These are phyloP conservation scores for Gnaphalium uliginosum DNA, from an alignment of 129 eudicot species.

Conservation along the genomic window DNA sequence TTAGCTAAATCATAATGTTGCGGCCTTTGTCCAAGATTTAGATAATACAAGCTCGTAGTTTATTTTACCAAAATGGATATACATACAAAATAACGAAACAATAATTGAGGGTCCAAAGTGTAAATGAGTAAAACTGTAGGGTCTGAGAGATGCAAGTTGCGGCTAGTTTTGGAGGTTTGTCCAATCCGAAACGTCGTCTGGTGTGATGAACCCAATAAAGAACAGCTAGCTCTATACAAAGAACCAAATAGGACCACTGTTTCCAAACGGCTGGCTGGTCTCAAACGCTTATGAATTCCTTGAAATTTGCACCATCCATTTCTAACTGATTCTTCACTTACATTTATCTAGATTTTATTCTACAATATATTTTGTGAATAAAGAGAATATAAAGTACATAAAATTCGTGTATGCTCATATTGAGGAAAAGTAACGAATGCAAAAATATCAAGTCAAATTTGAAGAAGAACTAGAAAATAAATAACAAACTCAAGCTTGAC, in stretches of 20 bases:
- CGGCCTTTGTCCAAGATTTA: no score
- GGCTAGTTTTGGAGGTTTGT: constrained; percentile 28
- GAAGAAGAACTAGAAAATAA: no score
- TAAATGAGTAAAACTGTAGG: constrained; percentile 25
- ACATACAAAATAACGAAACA: not conserved
- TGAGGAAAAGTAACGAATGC: no score
- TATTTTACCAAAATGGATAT: no score
- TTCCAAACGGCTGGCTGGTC: constrained; percentile 17
- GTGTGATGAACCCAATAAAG: constrained; percentile 48
- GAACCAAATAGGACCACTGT: constrained; percentile 43
- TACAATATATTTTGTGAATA: no score
- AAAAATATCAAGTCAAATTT: not conserved
- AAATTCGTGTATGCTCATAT: not conserved
- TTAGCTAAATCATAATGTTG: no score
- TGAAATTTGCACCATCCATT: constrained; percentile 34
- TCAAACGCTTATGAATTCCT: constrained; percentile 28
- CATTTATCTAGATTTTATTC: constrained; percentile 9
- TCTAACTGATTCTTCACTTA: constrained; percentile 1
- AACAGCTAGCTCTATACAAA: constrained; percentile 22
- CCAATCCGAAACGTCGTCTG: constrained; percentile 43
- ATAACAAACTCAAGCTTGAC: no score
- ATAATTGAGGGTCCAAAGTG: constrained; percentile 15
- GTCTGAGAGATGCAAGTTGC: not conserved
- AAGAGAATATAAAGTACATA: not conserved
- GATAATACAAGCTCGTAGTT: no score